Conservation (phyloP, 495 filamentous ascomycete species). For the Staphylotrichum longicolle region DNA sequence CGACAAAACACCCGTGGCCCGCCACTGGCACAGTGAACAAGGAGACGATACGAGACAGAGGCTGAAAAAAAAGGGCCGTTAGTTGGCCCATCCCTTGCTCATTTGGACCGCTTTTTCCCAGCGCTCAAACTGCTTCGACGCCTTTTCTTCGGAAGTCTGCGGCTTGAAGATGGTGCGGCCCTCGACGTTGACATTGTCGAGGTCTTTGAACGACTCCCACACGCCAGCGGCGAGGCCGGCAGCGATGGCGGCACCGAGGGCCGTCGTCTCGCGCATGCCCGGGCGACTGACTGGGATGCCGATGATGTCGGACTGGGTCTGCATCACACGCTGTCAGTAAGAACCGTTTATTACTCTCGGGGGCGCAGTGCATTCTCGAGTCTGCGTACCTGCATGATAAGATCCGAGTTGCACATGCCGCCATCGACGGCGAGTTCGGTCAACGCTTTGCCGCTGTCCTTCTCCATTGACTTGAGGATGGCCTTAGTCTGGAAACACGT, state of each 20-base stretch:
- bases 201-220: conserved; percentile 76
- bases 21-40: background rate
- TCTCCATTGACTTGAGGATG: conserved; percentile 90
- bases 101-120: conserved; percentile 91
- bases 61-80: background rate
- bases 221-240: conserved; percentile 84
- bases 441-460: conserved; percentile 76
- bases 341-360: background rate
- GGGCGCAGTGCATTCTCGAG: background rate
- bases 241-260: conserved; percentile 85
- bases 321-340: background rate
- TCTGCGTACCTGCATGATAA: conserved; percentile 72
- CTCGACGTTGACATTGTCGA: conserved; percentile 72
- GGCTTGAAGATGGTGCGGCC: conserved; percentile 74
- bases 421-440: conserved; percentile 81
- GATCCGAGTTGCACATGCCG: conserved; percentile 87
- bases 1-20: too few relatives aligned
- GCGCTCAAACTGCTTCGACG: conserved; percentile 66
- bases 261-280: conserved; percentile 91
- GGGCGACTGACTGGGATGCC: conserved; percentile 83
- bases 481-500: conserved; percentile 94
- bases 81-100: conserved; percentile 74
- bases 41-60: background rate
- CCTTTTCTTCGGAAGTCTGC: conserved; percentile 56
- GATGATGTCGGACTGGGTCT: conserved; percentile 83